Base-by-base conservation (phyloP, 2,329 filamentous ascomycete genomes). In the Fusarium drepaniforme region DNA sequence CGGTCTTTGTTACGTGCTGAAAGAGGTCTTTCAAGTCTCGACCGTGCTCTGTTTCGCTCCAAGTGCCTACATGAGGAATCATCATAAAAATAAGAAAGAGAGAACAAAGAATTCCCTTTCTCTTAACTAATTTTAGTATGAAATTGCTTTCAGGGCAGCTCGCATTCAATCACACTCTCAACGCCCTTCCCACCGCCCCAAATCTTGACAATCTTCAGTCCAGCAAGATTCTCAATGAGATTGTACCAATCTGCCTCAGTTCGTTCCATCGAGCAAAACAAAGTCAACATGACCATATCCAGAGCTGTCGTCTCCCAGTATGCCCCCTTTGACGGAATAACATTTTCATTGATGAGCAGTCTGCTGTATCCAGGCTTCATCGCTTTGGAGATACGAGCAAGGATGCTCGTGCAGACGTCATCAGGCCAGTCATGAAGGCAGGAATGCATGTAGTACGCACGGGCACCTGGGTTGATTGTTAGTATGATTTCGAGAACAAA, bases 101-200 rank as follows among this genome's bases (percentile, higher is more conserved):
- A 35, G 37, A 18, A 18, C 16, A 40, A 30, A 30, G 28, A 7
- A 28, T 28, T 28, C 28, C 28, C 28, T 28, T 7, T 7, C 28
- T 28, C 28, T 28, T 28, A 28, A 8, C 28, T 28, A 28, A 28
- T 28, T 8, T 7, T 28, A 7, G 9, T 28, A 28, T 28, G 28
- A 8, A 7, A 28, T 28, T 7, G 28, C 28, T 30, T 30, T 30
- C 49, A 53, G 16, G 49, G 49, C 8, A 77, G 61, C 56, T 75
- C 75, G 35, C 75, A 77, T 64, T 78, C 75, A 63, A 78, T 75
- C 57, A 76, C 28, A 35, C 68, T 74, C 61, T 74, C 71, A 5
- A 66, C 67, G 13, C 68, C 72, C 7, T 67, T 56, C n/a, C 67
- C 53, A 12, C 59, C 40, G n/a, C 35, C 67, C 67, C 70, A 79